These are phyloP conservation scores for Melampsora americana DNA, from an alignment of 1,284 basidiomycete genomes.

Conservation along the genomic window DNA sequence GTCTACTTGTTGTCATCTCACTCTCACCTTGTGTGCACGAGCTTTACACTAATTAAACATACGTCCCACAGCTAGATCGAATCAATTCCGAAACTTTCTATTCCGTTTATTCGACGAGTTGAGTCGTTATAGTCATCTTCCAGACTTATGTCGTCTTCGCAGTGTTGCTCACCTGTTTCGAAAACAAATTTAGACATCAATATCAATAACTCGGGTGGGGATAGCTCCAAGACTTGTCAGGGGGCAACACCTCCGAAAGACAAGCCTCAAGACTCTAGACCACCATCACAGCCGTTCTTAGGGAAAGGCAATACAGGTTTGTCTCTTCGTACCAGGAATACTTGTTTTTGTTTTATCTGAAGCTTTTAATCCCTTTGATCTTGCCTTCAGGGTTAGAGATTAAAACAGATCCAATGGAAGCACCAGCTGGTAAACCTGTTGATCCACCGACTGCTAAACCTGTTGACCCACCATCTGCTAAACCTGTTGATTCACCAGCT, in stretches of 20 bases:
- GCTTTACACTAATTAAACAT: not conserved
- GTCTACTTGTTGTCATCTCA: not conserved
- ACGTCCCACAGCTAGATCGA: conserved; percentile 24
- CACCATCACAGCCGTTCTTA: conserved; percentile 32
- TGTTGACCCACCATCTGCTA: no score
- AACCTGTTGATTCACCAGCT: no score
- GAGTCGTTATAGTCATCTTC: not conserved
- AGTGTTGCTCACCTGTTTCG: not conserved
- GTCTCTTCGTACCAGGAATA: not conserved
- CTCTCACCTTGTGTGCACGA: not conserved
- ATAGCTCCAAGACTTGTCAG: conserved; percentile 10
- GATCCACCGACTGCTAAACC: no score
- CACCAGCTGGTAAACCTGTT: no score
- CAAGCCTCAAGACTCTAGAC: conserved; percentile 12
- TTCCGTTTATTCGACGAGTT: conserved; percentile 33
- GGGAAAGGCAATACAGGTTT: conserved; percentile 26
- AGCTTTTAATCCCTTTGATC: not conserved
- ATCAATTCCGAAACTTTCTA: conserved; percentile 37
- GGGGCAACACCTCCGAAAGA: conserved; percentile 8
- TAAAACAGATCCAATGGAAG: conserved; percentile 1
- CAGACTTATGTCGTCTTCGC: not conserved
- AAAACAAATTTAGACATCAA: not conserved
- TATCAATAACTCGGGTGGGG: not conserved
- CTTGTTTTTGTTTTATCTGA: not conserved
- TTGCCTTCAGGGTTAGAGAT: not conserved